phyloP scores from a whole-genome alignment of 768 basidiomycete species.

The Cystoderma amianthinum region DNA sequence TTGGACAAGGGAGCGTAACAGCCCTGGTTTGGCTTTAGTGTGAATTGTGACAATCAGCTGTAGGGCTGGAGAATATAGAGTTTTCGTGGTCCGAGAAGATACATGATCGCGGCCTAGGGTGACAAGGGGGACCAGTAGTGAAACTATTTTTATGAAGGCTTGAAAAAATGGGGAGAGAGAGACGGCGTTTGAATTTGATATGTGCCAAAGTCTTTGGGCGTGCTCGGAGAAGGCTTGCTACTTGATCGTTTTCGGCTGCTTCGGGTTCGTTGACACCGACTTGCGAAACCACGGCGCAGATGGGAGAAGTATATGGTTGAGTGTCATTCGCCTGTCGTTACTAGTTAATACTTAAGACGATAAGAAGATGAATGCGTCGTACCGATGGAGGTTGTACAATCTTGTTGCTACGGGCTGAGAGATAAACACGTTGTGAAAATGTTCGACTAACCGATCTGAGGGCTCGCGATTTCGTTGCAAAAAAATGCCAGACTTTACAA shows the following conservation, averaged over 20 bases:
- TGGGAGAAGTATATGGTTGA: neutral
- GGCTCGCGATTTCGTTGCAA: too few relatives aligned
- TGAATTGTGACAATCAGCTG: neutral
- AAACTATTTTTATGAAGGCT: neutral
- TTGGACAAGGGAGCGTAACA: neutral
- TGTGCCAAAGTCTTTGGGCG: slow-evolving; percentile 24
- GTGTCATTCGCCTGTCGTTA: neutral
- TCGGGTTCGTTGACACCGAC: neutral
- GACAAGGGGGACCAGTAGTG: neutral
- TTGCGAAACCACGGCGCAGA: neutral
- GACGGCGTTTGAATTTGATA: slow-evolving; percentile 27
- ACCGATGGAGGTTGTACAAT: neutral
- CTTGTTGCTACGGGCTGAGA: neutral
- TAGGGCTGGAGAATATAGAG: too few relatives aligned
- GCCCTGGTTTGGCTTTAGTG: neutral
- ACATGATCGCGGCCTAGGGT: neutral
- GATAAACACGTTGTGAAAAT: too few relatives aligned
- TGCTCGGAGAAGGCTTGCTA: slow-evolving; percentile 7
- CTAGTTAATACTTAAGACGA: too few relatives aligned
- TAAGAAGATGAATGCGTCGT: too few relatives aligned
- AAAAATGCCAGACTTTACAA: too few relatives aligned
- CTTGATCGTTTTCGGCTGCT: neutral
- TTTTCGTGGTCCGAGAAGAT: neutral
- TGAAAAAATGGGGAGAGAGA: slow-evolving; percentile 21
- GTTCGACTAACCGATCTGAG: too few relatives aligned